Evolutionary conservation across 2,329 filamentous ascomycete genomes (phyloP), one percentile per base, ranked within the genome.

Genomic region (Trichoderma brevicompactum): DNA sequence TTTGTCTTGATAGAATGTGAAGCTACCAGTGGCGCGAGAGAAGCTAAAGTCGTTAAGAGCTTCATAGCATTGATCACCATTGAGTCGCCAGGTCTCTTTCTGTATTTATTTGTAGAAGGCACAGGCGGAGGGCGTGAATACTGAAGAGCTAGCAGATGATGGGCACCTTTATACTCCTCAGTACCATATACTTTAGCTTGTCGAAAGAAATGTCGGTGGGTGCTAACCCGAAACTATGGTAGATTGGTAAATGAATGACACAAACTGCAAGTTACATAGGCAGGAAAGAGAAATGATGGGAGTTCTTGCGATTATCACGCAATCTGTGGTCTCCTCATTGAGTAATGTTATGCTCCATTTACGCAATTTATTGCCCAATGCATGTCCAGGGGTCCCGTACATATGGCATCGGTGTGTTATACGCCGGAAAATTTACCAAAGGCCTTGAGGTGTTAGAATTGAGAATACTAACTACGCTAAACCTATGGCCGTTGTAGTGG

Each of bases 281-380:
- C 7, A 2, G 10, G 23, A 28, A 34, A 36, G 7, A 28, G 5
- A 34, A n/a, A 61, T 52, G 46, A 52, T 36, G 58, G 36, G n/a
- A 52, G 19, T 19, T 43, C n/a, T 32, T 28, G 38, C 15, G 13
- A 28, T 8, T 52, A 61, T 61, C 48, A 61, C 58, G 48, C 58
- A 52, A 61, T 61, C 12, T n/a, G 5, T 10, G 8, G 15, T 19
- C 58, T 61, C 58, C 58, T 61, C 58, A 61, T 61, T 61, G 58
- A 52, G 58, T 52, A n/a, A 61, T 61, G 43, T 41, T 34, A n/a
- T 15, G 38, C 58, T 61, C 38, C 46, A 36, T 61, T 52, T 12
- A 32, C 58, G 58, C 58, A 52, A 61, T 61, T 28, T 36, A 28
- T 28, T 28, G 23, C 23, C 23, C 23, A 5, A 28, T 28, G 23